phyloP scores from a whole-genome alignment of 768 basidiomycete species.

The Omphalotus guepiniiformis region DNA sequence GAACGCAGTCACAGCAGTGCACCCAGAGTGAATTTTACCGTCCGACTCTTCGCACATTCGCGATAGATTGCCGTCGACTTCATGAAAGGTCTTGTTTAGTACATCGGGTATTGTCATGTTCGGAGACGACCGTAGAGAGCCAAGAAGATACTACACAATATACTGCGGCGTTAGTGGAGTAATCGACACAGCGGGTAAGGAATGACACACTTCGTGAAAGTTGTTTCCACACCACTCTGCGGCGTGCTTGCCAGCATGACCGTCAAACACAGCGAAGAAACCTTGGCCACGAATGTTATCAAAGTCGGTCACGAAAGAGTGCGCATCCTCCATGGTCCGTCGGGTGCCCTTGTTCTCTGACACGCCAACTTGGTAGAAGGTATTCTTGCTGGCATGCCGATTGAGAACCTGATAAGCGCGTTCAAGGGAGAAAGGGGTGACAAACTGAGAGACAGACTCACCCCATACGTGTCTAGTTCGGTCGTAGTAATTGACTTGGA shows the following conservation, averaged over 20 bases:
- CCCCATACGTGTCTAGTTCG: slow-evolving; percentile 73
- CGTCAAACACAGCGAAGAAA: slow-evolving; percentile 98
- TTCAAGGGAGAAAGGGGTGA: neutral
- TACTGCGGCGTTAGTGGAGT: slow-evolving; percentile 9
- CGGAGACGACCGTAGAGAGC: slow-evolving; percentile 53
- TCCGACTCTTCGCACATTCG: slow-evolving; percentile 81
- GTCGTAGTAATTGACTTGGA: slow-evolving; percentile 80
- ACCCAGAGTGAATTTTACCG: slow-evolving; percentile 93
- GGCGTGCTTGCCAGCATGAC: slow-evolving; percentile 97
- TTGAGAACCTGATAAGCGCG: slow-evolving; percentile 55
- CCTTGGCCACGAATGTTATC: slow-evolving; percentile 90
- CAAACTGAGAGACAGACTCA: slow-evolving; percentile 32
- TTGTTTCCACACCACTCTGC: slow-evolving; percentile 98
- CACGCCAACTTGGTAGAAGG: slow-evolving; percentile 65
- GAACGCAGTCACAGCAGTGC: slow-evolving; percentile 95
- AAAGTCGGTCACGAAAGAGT: slow-evolving; percentile 95
- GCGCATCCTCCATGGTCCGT: slow-evolving; percentile 95
- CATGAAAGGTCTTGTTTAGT: slow-evolving; percentile 91
- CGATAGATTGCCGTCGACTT: slow-evolving; percentile 81
- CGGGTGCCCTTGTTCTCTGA: slow-evolving; percentile 87
- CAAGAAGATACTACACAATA: slow-evolving; percentile 8
- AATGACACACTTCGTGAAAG: slow-evolving; percentile 76
- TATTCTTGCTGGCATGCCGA: slow-evolving; percentile 64
- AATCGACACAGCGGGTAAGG: slow-evolving; percentile 3
- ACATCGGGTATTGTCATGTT: slow-evolving; percentile 72